Conservation (phyloP, 2,329 filamentous ascomycete species). For the Microascus cirrosus region DNA sequence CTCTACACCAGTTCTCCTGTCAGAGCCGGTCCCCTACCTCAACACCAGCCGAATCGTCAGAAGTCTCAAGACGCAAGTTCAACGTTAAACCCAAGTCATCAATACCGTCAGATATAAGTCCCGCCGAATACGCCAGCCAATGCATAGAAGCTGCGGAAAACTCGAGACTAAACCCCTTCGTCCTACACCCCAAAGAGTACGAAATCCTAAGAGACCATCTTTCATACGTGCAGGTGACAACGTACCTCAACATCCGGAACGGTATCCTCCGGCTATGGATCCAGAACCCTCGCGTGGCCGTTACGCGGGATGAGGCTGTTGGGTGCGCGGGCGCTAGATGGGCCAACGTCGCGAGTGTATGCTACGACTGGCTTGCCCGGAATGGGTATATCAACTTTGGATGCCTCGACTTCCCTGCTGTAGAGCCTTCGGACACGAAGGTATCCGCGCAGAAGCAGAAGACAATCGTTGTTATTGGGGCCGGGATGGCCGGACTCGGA, state of each 20-base stretch:
- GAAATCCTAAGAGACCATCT: slow-evolving; percentile 68
- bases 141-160: slow-evolving; percentile 83
- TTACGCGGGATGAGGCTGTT: slow-evolving; percentile 75
- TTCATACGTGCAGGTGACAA: slow-evolving; percentile 80
- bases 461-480: slow-evolving; percentile 78
- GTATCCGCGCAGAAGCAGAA: slow-evolving; percentile 39
- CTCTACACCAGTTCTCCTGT: background rate
- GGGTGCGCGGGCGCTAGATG: slow-evolving; percentile 83
- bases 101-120: slow-evolving; percentile 64
- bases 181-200: slow-evolving; percentile 77
- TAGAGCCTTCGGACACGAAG: slow-evolving; percentile 25
- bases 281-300: slow-evolving; percentile 69
- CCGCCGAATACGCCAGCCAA: slow-evolving; percentile 76
- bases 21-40: background rate
- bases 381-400: slow-evolving; percentile 96
- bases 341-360: slow-evolving; percentile 80
- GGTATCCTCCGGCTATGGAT: slow-evolving; percentile 86
- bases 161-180: slow-evolving; percentile 81
- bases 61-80: slow-evolving; percentile 18
- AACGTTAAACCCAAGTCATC: slow-evolving; percentile 68
- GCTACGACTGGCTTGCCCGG: slow-evolving; percentile 84
- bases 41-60: background rate
- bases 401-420: slow-evolving; percentile 61
- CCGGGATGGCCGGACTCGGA: slow-evolving; percentile 86
- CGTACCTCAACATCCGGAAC: slow-evolving; percentile 93